Base-by-base conservation (phyloP, 2,329 filamentous ascomycete genomes). In the Apiospora aurea region DNA sequence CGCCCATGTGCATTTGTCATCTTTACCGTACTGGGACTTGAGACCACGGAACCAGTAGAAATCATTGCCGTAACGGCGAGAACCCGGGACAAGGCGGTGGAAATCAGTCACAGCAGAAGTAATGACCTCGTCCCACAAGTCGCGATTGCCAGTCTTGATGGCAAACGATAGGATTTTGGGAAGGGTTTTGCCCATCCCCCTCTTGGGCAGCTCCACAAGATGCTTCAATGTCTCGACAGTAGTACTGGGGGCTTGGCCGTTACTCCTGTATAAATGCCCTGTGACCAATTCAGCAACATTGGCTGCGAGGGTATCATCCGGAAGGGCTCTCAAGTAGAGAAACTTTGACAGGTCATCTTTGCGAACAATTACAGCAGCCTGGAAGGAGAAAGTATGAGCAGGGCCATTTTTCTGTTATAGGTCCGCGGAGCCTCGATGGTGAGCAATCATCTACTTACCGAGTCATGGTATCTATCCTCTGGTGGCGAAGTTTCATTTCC, bases 391-490 rank as follows among this genome's bases (percentile, higher is more conserved):
- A 51, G 47, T 11, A 13, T 14, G n/a, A 13, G 5, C 2, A 24
- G n/a, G n/a, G 13, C 24, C 11, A 49, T 21, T 49, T 24, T 24
- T n/a, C 6, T 5, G 21, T n/a, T 49, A 10, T 4, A 51, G 8
- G 4, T 24, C 2, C 3, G 26, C 3, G 26, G 3, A 29, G 26
- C 26, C 1, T 29, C 26, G 2, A 29, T 29, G 26, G 26, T 1
- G 26, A 29, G 26, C 26, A 3, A 29, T 3, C 1, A 29, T 29
- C 26, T 29, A 29, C 26, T 29, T 67, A 77, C 76, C 18, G 75
- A 72, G 34, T 77, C 72, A 41, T 76, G 72, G 41, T 77, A 77
- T 16, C 73, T 70, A 18, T 70, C 70, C 6, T 16, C 73, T 13
- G 70, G 4, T 13, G 73, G 74, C 72, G 61, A 70, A 49, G 49